Conservation (phyloP, 2,329 filamentous ascomycete species). For the Scytalidium lignicola region DNA sequence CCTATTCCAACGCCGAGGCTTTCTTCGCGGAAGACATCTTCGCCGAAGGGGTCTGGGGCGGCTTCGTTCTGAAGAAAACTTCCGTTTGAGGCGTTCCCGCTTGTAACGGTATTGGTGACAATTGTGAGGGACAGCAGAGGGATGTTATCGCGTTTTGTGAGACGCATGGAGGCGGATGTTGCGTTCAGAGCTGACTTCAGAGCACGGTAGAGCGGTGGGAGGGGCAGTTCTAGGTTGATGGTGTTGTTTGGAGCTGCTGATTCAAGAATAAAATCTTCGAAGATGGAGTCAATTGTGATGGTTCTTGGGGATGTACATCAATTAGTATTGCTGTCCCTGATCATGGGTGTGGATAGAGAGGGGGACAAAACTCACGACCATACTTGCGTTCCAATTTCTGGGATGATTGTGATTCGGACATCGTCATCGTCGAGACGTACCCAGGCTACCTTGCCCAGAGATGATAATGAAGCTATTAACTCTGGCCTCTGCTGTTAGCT, state of each 20-base stretch:
- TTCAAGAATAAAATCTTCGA: slow-evolving; percentile 78
- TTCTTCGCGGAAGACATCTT: slow-evolving; percentile 41
- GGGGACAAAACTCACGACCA: slow-evolving; percentile 67
- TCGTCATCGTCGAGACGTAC: slow-evolving; percentile 75
- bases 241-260: slow-evolving; percentile 78
- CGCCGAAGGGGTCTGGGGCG: slow-evolving; percentile 40
- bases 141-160: slow-evolving; percentile 87
- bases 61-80: slow-evolving; percentile 23
- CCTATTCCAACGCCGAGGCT: slow-evolving; percentile 50
- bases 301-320: slow-evolving; percentile 35
- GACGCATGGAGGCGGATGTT: slow-evolving; percentile 74
- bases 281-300: slow-evolving; percentile 73
- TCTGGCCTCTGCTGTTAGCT: slow-evolving; percentile 36
- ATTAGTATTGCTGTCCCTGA: not conserved
- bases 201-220: slow-evolving; percentile 84
- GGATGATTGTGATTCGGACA: slow-evolving; percentile 91
- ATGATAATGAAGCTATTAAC: slow-evolving; percentile 57
- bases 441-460: slow-evolving; percentile 40
- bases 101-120: slow-evolving; percentile 62
- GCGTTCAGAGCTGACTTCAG: slow-evolving; percentile 82
- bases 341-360: not conserved
- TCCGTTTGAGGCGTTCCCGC: slow-evolving; percentile 37
- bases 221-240: slow-evolving; percentile 92
- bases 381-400: slow-evolving; percentile 90
- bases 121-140: slow-evolving; percentile 89